phyloP scores from a whole-genome alignment of 2,329 filamentous ascomycete genomes.

The Verticillium klebahnii region DNA sequence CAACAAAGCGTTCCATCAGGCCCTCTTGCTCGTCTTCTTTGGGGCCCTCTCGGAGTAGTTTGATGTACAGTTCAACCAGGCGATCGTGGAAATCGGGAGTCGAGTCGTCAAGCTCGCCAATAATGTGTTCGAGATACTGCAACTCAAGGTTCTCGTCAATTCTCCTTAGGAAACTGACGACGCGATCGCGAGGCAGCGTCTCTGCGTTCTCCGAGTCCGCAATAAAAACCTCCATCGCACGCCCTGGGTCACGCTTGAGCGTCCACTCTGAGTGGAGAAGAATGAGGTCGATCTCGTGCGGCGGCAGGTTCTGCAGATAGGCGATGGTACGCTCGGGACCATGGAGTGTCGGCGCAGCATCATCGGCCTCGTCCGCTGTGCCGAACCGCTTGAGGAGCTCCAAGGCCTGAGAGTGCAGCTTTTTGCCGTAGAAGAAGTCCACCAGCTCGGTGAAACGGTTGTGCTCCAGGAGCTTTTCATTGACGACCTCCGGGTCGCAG shows the following conservation, averaged over 20 bases:
- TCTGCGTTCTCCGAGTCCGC: slow-evolving; percentile 91
- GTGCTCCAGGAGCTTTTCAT: slow-evolving; percentile 84
- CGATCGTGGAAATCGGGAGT: slow-evolving; percentile 85
- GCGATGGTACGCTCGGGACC: slow-evolving; percentile 80
- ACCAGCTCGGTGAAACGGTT: slow-evolving; percentile 89
- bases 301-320: slow-evolving; percentile 85
- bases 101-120: slow-evolving; percentile 78
- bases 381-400: slow-evolving; percentile 81
- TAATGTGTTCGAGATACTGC: slow-evolving; percentile 84
- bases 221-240: slow-evolving; percentile 89
- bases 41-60: slow-evolving; percentile 41
- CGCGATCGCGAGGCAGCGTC: slow-evolving; percentile 70
- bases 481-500: slow-evolving; percentile 92
- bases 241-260: slow-evolving; percentile 62
- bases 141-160: slow-evolving; percentile 71
- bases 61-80: slow-evolving; percentile 65
- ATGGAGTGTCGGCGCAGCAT: slow-evolving; percentile 55
- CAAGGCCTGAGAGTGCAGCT: slow-evolving; percentile 81
- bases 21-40: slow-evolving; percentile 41
- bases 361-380: slow-evolving; percentile 45
- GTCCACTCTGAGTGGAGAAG: slow-evolving; percentile 92
- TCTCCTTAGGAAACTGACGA: slow-evolving; percentile 67
- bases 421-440: slow-evolving; percentile 97
- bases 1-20: slow-evolving; percentile 63
- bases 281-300: slow-evolving; percentile 84